phyloP scores from a whole-genome alignment of 208 protist genomes.

The Trypanosoma boissoni region DNA sequence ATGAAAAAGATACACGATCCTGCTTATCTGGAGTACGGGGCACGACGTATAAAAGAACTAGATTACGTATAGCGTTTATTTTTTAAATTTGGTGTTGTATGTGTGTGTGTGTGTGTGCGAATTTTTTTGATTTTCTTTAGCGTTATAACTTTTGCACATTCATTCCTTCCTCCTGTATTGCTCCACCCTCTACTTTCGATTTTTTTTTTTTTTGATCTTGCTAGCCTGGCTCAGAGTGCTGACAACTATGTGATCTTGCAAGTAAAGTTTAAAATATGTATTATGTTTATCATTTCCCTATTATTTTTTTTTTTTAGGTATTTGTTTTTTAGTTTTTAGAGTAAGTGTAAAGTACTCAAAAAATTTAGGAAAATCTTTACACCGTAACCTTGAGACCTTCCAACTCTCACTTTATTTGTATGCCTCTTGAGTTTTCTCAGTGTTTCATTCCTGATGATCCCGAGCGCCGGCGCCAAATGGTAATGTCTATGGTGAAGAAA shows the following conservation, averaged over 20 bases:
- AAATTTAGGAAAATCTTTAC: too few species aligned
- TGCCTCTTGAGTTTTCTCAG: slow-evolving; percentile 24
- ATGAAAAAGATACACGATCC: slow-evolving; percentile 31
- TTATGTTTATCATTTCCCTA: neutral
- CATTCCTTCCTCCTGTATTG: too few species aligned
- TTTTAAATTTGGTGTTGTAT: neutral
- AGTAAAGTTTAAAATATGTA: too few species aligned
- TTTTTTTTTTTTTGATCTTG: too few species aligned
- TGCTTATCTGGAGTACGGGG: slow-evolving; percentile 25
- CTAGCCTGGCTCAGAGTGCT: too few species aligned
- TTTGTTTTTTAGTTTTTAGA: slow-evolving; percentile 5
- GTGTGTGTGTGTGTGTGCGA: neutral
- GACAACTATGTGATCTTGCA: too few species aligned
- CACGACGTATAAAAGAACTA: slow-evolving; percentile 24
- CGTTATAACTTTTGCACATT: neutral
- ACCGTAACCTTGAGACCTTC: too few species aligned
- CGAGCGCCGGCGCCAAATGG: slow-evolving; percentile 35
- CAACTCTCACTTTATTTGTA: too few species aligned
- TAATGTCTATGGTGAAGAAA: slow-evolving; percentile 51
- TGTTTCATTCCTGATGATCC: slow-evolving; percentile 53
- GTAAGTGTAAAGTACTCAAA: slow-evolving; percentile 8
- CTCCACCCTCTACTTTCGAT: too few species aligned
- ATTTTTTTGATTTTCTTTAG: neutral
- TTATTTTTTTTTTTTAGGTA: slow-evolving; percentile 8
- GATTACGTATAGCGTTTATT: neutral